phyloP scores from a whole-genome alignment of 768 basidiomycete species.

The Russula dissimulans region DNA sequence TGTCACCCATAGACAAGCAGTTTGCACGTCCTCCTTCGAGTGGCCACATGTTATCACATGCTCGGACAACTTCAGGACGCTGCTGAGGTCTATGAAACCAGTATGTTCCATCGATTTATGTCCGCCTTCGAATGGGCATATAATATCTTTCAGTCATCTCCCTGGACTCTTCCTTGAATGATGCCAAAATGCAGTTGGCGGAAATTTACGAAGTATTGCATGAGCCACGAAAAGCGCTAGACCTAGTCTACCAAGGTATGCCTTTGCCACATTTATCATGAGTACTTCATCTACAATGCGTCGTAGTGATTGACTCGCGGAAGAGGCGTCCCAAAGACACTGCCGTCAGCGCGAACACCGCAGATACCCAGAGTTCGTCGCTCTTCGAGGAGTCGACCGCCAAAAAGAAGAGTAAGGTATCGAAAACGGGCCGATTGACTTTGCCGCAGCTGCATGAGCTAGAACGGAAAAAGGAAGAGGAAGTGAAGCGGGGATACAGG shows the following conservation, averaged over 20 bases:
- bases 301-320: conserved; percentile 31
- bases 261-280: neutral
- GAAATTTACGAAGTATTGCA: conserved; percentile 82
- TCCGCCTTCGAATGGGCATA: neutral
- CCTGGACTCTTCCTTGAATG: conserved; percentile 65
- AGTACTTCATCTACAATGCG: neutral
- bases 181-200: conserved; percentile 84
- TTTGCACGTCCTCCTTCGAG: conserved; percentile 60
- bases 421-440: conserved; percentile 37
- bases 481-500: conserved; percentile 48
- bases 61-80: conserved; percentile 68
- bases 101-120: conserved; percentile 33
- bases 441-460: conserved; percentile 38
- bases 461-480: conserved; percentile 38
- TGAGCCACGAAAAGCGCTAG: conserved; percentile 71
- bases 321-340: conserved; percentile 20
- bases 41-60: conserved; percentile 75
- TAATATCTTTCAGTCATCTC: conserved; percentile 45
- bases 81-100: conserved; percentile 73
- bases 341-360: conserved; percentile 14
- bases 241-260: conserved; percentile 75
- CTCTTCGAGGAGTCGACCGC: conserved; percentile 53
- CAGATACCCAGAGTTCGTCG: conserved; percentile 33
- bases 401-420: conserved; percentile 31
- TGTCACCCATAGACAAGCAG: conserved; percentile 51